Base-by-base conservation (phyloP, 345 rosid species). In the Citropsis articulata region DNA sequence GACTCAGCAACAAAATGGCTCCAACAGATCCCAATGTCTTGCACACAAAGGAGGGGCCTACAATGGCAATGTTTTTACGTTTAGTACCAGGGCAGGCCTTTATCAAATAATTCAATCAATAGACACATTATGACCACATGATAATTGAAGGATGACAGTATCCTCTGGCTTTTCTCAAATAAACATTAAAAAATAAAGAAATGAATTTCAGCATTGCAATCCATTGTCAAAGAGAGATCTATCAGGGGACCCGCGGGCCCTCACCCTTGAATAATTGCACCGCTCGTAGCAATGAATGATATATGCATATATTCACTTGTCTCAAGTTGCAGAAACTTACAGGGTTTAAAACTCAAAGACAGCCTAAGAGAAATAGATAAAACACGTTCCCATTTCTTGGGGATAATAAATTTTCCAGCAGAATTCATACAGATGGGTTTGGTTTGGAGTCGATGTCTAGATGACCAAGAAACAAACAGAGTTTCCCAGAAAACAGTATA, bases 41-140 rank as follows among this genome's bases (percentile, higher is more conserved):
- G 0, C 33, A 70, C 21, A 21, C 7, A 48, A 36, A 40, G 30
- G 42, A 57, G 10, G 81, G 71, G 69, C 64, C 69, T 27, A 33
- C 69, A 19, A 27, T 33, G 61, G 2, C 9, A 7, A 4, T 45
- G 31, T 25, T 57, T 73, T 59, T 4, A 21, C n/a, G 35, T 7
- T 22, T 2, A 19, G 24, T 13, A 65, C 50, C 67, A 73, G 55
- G 75, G 48, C 30, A 24, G 48, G 71, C 78, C 77, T 71, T 45
- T 48, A 25, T 79, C 78, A 36, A 60, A 79, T 50, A 72, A 76
- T 66, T 48, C 27, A 80, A 71, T 72, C 72, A 48, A 24, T 14
- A 27, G 42, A 50, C 40, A 68, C 79, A 79, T 60, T 40, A 71
- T 25, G 45, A 25, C 77, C 65, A 78, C 16, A 78, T 55, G 21